Conservation (phyloP, 495 filamentous ascomycete species). For the Collariella sp. region DNA sequence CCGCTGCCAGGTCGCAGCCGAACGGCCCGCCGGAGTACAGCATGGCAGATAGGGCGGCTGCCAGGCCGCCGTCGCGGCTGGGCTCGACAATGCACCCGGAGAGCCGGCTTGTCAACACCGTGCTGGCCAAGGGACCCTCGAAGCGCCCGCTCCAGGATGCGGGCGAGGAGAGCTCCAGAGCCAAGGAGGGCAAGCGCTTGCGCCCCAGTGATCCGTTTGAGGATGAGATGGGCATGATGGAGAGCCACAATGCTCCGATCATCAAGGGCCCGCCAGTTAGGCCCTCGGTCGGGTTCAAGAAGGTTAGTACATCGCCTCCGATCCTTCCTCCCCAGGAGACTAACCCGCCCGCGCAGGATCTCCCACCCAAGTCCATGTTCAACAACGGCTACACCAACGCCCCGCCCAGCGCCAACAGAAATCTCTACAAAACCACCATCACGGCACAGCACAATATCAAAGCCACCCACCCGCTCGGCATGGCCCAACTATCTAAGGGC, state of each 20-base stretch:
- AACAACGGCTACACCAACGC: slow-evolving; percentile 53
- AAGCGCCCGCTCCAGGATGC: slow-evolving; percentile 46
- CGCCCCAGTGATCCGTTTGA: slow-evolving; percentile 51
- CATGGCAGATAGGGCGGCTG: slow-evolving; percentile 21
- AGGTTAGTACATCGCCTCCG: slow-evolving; percentile 43
- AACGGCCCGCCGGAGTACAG: slow-evolving; percentile 40
- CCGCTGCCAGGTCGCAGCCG: slow-evolving; percentile 41
- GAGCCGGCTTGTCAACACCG: slow-evolving; percentile 36
- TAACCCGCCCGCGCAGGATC: slow-evolving; percentile 41
- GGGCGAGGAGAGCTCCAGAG: slow-evolving; percentile 39
- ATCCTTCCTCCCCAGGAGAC: not conserved
- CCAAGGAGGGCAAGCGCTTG: slow-evolving; percentile 49
- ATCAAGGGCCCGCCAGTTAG: slow-evolving; percentile 77
- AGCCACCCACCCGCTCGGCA: slow-evolving; percentile 59
- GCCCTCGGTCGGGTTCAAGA: slow-evolving; percentile 65
- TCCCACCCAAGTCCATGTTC: slow-evolving; percentile 54
- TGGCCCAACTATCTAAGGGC: slow-evolving; percentile 74
- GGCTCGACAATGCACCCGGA: slow-evolving; percentile 36
- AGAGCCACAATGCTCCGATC: slow-evolving; percentile 31
- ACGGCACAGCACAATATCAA: slow-evolving; percentile 47
- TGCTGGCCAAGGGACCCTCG: slow-evolving; percentile 35
- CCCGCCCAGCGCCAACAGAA: slow-evolving; percentile 30
- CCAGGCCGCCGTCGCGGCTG: slow-evolving; percentile 37
- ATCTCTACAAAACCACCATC: slow-evolving; percentile 42
- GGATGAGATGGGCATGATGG: slow-evolving; percentile 33